Base-by-base conservation (phyloP, 2,329 filamentous ascomycete species). In the Venturia pyrina region DNA sequence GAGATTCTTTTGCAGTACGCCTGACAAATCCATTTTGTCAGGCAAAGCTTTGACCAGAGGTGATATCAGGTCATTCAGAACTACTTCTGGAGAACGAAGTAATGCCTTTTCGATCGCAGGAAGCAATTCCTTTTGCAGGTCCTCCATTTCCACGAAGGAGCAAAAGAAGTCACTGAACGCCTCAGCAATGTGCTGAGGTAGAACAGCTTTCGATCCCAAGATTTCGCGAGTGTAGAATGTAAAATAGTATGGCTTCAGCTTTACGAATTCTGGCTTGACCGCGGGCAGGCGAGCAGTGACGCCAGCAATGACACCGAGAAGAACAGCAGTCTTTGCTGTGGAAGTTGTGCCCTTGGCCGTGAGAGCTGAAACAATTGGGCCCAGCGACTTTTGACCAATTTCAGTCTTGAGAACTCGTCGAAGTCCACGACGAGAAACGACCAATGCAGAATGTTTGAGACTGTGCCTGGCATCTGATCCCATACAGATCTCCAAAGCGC, bases 91-190 rank as follows among this genome's bases (percentile, higher is more conserved):
- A 8, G 93, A 89, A 73, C 96, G 85, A 59, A 99, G 79, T 65
- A 99, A 82, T 6, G 90, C 88, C 78, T 96, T 97, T 73, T 99
- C 95, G 17, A 98, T 80, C 0, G 91, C 81, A 10, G 93, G 91
- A 32, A 96, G 81, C 41, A 98, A 73, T 56, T 93, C 86, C 69
- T 85, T 88, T 64, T 86, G 84, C 40, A 98, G 75, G 69, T 97
- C 92, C 32, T 92, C 87, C 19, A 85, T 74, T 0, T 85, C 88
- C 46, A 89, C 82, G 73, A 93, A 98, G 41, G 82, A 83, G 19
- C 79, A 76, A 75, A 97, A 96, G 79, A 98, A 97, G 74, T 97
- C 92, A 62, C 81, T 78, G 60, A 98, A 78, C 6, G 89, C 89
- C 70, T 82, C 82, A 2, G 89, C 86, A 66, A 96, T 80, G 73